These are phyloP conservation scores for Clavariopsis aquatica DNA, from an alignment of 495 filamentous ascomycete genomes.

Conservation along the genomic window DNA sequence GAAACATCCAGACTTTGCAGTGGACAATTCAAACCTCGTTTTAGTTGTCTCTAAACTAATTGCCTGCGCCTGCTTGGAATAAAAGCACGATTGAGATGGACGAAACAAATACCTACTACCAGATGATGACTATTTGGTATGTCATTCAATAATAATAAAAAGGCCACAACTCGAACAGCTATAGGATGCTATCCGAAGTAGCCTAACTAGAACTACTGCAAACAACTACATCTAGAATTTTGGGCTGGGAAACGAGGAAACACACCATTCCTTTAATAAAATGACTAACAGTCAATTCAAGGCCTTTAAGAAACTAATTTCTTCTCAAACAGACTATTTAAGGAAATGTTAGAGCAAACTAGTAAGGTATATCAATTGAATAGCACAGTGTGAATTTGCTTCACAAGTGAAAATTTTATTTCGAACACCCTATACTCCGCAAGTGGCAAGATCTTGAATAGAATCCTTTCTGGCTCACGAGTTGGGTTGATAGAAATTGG, in stretches of 20 bases:
- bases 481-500: background rate
- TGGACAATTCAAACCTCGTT: background rate
- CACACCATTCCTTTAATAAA: conserved; percentile 7
- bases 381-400: background rate
- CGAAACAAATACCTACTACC: background rate
- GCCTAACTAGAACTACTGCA: background rate
- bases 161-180: background rate
- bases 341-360: background rate
- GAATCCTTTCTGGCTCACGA: conserved; percentile 14
- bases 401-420: conserved; percentile 8
- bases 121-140: conserved; percentile 1
- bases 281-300: conserved; percentile 8
- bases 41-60: too few species aligned
- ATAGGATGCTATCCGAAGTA: background rate
- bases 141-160: background rate
- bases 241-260: conserved; percentile 7
- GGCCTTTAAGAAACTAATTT: background rate
- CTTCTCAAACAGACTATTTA: background rate
- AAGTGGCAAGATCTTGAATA: conserved; percentile 15
- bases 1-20: background rate
- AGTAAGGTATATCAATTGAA: background rate
- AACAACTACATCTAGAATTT: background rate
- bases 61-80: background rate
- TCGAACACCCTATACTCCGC: conserved; percentile 9
- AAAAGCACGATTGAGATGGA: background rate